Evolutionary conservation across 805 yeast genomes (phyloP).

Genomic region (Schizosaccharomyces lindneri): DNA sequence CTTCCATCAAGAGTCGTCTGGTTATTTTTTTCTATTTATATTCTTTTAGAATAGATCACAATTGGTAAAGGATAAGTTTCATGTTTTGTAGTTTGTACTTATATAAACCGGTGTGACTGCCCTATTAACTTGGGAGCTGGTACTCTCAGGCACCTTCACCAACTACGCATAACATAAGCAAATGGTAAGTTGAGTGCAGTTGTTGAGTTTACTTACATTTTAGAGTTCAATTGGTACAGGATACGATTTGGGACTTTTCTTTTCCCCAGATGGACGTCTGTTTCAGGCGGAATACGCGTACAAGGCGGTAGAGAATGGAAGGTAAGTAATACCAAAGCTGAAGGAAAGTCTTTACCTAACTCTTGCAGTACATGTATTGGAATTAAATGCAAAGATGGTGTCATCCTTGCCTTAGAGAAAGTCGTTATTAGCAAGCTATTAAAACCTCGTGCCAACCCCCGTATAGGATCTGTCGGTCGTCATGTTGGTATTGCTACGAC

Average conservation of each 20-base stretch:
- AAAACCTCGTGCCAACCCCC: slow-evolving; percentile 67
- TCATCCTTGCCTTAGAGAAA: slow-evolving; percentile 95
- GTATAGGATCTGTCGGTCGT: slow-evolving; percentile 79
- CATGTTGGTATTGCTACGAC: slow-evolving; percentile 90
- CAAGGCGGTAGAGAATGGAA: slow-evolving; percentile 93
- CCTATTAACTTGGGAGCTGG: background rate
- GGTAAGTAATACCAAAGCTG: background rate
- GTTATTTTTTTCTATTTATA: too few species aligned
- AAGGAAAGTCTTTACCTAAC: background rate
- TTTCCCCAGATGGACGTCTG: slow-evolving; percentile 59
- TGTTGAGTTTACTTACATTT: slow-evolving; percentile 15
- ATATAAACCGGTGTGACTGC: background rate
- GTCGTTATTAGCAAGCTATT: slow-evolving; percentile 62
- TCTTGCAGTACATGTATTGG: slow-evolving; percentile 59
- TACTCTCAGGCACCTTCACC: background rate
- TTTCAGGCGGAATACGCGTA: slow-evolving; percentile 96
- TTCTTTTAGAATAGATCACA: background rate
- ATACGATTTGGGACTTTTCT: slow-evolving; percentile 63
- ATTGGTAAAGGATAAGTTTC: background rate
- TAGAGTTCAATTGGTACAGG: slow-evolving; percentile 79
- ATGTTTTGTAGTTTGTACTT: background rate
- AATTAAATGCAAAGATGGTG: slow-evolving; percentile 73
- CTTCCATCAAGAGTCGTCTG: too few species aligned
- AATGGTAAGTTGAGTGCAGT: background rate
- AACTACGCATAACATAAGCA: background rate